Evolutionary conservation across 129 eudicot genomes (phyloP).

Genomic region (Deinandra increscens): DNA sequence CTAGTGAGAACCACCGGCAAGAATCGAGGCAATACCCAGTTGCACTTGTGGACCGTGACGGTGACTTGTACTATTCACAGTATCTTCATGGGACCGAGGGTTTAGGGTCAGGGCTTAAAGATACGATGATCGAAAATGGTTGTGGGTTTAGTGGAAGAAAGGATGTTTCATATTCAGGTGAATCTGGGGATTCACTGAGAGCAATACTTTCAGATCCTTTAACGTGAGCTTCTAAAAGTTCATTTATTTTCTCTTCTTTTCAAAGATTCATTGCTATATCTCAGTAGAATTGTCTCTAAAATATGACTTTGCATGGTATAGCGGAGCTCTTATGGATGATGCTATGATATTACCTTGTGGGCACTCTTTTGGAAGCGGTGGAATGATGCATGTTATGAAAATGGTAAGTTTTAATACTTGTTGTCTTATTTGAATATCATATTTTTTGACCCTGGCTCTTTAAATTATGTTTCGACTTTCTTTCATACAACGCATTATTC

Average conservation of each 20-base stretch:
- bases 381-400: slow-evolving; percentile 66
- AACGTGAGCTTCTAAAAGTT: slow-evolving; percentile 53
- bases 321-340: slow-evolving; percentile 95
- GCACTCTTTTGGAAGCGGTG: slow-evolving; percentile 87
- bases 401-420: slow-evolving; percentile 44
- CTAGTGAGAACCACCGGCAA: slow-evolving; percentile 42
- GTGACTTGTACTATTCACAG: slow-evolving; percentile 53
- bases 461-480: slow-evolving; percentile 10
- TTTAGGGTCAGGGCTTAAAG: slow-evolving; percentile 55
- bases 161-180: slow-evolving; percentile 51
- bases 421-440: not conserved
- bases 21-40: slow-evolving; percentile 34
- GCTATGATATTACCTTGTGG: slow-evolving; percentile 96
- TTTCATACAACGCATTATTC: slow-evolving; percentile 26
- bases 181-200: slow-evolving; percentile 70
- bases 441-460: not conserved
- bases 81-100: slow-evolving; percentile 55
- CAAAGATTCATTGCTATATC: not conserved
- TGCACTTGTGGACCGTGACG: slow-evolving; percentile 52
- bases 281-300: not conserved
- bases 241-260: not conserved
- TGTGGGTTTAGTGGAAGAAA: slow-evolving; percentile 76
- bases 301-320: slow-evolving; percentile 32
- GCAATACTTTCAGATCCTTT: slow-evolving; percentile 77
- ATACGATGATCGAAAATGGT: slow-evolving; percentile 51